Evolutionary conservation across 768 basidiomycete genomes (phyloP).

Genomic region (Mycena chlorophos): DNA sequence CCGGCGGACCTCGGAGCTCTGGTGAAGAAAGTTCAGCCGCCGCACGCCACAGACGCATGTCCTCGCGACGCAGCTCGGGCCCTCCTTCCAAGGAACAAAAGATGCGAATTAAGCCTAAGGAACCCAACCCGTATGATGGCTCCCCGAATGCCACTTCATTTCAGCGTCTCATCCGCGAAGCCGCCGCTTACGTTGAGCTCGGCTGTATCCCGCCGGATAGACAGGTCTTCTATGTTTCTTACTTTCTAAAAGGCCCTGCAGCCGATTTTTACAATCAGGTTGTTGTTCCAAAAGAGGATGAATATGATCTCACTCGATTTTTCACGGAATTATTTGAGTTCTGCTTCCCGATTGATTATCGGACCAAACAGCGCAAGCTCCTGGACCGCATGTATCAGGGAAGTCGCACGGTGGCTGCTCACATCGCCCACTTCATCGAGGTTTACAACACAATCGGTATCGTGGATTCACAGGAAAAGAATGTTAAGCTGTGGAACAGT

Average conservation of each 20-base stretch:
- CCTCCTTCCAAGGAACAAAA: neutral
- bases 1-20: neutral
- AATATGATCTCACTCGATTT: constrained; percentile 32
- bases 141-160: constrained; percentile 22
- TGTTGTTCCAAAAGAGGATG: constrained; percentile 25
- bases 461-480: constrained; percentile 22
- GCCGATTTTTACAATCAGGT: constrained; percentile 35
- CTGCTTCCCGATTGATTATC: constrained; percentile 36
- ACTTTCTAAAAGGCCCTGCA: constrained; percentile 33
- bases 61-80: neutral
- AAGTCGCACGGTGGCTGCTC: constrained; percentile 22
- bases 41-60: neutral
- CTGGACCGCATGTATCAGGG: constrained; percentile 5
- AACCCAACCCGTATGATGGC: constrained; percentile 30
- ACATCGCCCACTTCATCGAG: constrained; percentile 26
- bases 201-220: constrained; percentile 14
- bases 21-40: neutral
- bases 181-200: constrained; percentile 25
- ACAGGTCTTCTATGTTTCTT: constrained; percentile 25
- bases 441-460: constrained; percentile 27
- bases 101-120: constrained; percentile 26
- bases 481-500: constrained; percentile 29
- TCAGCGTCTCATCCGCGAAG: constrained; percentile 29
- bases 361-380: constrained; percentile 2
- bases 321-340: constrained; percentile 37